Conservation (phyloP, 2,329 filamentous ascomycete species). For the Colletotrichum lindemuthianum region DNA sequence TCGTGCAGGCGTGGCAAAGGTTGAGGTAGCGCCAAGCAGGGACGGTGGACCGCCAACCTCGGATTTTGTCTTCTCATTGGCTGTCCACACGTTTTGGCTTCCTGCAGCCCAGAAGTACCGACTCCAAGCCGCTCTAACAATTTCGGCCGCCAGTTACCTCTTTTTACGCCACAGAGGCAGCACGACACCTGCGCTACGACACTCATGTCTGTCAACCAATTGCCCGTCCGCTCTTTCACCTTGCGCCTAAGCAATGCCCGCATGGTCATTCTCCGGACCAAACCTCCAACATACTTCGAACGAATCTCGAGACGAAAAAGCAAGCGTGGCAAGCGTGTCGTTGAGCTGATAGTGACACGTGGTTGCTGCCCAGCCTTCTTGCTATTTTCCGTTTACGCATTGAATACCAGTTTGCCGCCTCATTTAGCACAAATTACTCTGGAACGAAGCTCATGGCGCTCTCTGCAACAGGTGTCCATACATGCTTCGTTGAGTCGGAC, state of each 20-base stretch:
- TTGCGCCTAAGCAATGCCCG: not conserved
- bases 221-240: not conserved
- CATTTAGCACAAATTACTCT: not conserved
- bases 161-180: not conserved
- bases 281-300: not conserved
- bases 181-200: no score
- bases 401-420: no score
- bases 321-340: not conserved
- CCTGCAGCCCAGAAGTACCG: constrained; percentile 2
- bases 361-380: not conserved
- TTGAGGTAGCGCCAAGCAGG: constrained; percentile 26
- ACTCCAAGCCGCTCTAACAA: constrained; percentile 16
- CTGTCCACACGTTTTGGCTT: not conserved
- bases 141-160: constrained; percentile 13
- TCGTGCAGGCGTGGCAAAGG: constrained; percentile 7
- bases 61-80: constrained; percentile 5
- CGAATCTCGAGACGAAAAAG: constrained; percentile 26
- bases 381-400: not conserved
- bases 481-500: no score
- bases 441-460: no score
- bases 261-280: no score
- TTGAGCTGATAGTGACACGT: not conserved
- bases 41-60: not conserved
- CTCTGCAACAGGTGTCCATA: no score
- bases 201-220: no score